Conservation (phyloP, 202 grass and related monocot species). For the Zoysia matrella region DNA sequence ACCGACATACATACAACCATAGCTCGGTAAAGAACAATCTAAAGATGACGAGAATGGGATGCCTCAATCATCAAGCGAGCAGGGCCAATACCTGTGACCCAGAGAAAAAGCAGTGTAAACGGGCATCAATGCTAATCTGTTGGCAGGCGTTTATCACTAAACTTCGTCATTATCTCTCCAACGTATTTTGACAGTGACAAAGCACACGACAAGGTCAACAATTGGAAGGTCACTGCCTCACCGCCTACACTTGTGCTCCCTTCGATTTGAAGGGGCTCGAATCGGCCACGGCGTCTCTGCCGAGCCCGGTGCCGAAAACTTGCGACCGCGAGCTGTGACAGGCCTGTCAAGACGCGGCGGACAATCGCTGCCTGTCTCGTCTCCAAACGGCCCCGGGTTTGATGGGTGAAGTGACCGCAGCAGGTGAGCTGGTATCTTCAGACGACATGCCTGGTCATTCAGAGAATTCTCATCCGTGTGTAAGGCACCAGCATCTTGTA, state of each 20-base stretch:
- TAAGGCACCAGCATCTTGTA: not conserved
- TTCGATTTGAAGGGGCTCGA: conserved; percentile 7
- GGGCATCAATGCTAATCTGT: not conserved
- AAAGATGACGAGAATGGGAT: not conserved
- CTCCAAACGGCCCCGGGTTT: not conserved
- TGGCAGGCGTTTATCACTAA: not conserved
- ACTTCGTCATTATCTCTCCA: conserved; percentile 4
- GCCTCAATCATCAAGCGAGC: conserved; percentile 14
- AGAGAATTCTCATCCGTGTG: not conserved
- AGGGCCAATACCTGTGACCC: not conserved
- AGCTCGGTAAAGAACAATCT: not conserved
- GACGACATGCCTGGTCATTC: not conserved
- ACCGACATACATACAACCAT: conserved; percentile 2
- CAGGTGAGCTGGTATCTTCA: conserved; percentile 13
- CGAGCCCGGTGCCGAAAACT: not conserved
- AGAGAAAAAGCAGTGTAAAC: not conserved
- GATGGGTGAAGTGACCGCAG: conserved; percentile 23
- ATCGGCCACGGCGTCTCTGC: not conserved
- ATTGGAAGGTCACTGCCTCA: conserved; percentile 2
- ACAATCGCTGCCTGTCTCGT: conserved; percentile 20
- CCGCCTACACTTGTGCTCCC: not conserved
- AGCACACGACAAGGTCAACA: conserved; percentile 22
- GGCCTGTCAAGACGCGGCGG: not conserved
- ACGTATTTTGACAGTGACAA: conserved; percentile 1
- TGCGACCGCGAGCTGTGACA: not conserved